These are phyloP conservation scores for Mycena polygramma DNA, from an alignment of 768 basidiomycete species.

Conservation along the genomic window DNA sequence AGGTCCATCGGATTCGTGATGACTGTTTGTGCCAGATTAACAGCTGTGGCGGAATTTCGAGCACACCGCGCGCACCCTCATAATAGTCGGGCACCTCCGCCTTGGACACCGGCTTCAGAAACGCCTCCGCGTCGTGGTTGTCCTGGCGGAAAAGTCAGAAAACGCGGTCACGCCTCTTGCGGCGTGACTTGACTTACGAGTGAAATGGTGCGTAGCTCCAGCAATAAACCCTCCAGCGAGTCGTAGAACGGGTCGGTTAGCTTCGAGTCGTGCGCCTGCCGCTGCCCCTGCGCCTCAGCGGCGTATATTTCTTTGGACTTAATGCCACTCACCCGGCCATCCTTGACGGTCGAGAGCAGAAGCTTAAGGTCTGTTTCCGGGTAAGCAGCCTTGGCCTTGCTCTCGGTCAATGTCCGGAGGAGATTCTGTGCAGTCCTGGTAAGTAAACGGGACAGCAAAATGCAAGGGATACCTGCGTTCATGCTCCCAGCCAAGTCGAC, in stretches of 20 bases:
- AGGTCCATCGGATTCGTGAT: conserved; percentile 97
- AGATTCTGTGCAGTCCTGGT: conserved; percentile 72
- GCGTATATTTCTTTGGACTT: conserved; percentile 23
- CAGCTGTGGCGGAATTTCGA: conserved; percentile 23
- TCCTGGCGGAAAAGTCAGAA: conserved; percentile 59
- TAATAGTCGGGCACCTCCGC: conserved; percentile 94
- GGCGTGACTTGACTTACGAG: conserved; percentile 62
- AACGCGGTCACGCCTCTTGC: conserved; percentile 39
- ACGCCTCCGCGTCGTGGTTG: conserved; percentile 93
- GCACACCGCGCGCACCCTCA: conserved; percentile 69
- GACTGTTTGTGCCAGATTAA: conserved; percentile 61
- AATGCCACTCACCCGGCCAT: conserved; percentile 78
- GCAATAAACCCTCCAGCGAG: conserved; percentile 88
- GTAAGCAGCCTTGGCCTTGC: conserved; percentile 71
- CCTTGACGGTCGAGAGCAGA: conserved; percentile 88
- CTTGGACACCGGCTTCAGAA: conserved; percentile 93
- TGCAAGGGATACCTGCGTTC: conserved; percentile 53
- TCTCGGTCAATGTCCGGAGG: conserved; percentile 86
- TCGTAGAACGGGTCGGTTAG: conserved; percentile 93
- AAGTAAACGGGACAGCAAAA: conserved; percentile 21
- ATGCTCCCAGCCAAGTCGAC: conserved; percentile 49
- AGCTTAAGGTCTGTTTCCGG: conserved; percentile 83
- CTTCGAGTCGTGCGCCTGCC: conserved; percentile 71
- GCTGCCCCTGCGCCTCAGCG: conserved; percentile 49
- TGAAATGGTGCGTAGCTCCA: conserved; percentile 85